Evolutionary conservation across 805 yeast genomes (phyloP).

Genomic region (Barnettozyma pratensis): DNA sequence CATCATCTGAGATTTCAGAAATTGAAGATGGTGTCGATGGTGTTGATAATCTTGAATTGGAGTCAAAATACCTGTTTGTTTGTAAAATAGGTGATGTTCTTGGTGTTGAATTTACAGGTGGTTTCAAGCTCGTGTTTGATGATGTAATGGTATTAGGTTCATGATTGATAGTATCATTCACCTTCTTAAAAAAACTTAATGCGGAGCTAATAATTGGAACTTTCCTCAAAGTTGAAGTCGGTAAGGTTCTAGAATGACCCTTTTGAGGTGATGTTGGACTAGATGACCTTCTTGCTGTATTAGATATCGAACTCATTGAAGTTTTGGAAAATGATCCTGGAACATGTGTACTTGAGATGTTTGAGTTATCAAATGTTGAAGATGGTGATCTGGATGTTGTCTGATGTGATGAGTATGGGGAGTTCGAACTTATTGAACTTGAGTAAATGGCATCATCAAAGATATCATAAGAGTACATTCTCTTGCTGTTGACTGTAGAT

Average conservation of each 20-base stretch:
- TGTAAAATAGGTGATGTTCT: constrained; percentile 8
- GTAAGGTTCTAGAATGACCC: constrained; percentile 12
- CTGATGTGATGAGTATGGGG: neutral
- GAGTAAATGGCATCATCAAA: constrained; percentile 60
- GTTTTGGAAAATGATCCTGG: neutral
- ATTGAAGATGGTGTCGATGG: constrained; percentile 18
- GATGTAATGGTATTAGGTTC: constrained; percentile 7
- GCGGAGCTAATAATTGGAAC: constrained; percentile 22
- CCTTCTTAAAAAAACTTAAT: constrained; percentile 22
- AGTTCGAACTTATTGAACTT: constrained; percentile 7
- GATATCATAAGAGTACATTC: constrained; percentile 57
- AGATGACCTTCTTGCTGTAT: neutral
- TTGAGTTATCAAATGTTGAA: neutral
- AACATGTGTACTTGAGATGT: neutral
- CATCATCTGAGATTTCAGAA: constrained; percentile 22
- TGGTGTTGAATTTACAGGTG: constrained; percentile 6
- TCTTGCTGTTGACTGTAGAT: constrained; percentile 16
- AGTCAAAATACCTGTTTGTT: neutral
- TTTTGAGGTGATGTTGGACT: constrained; percentile 6
- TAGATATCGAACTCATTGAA: constrained; percentile 3
- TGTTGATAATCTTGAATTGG: constrained; percentile 6
- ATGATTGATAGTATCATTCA: constrained; percentile 4
- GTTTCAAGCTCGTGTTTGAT: neutral
- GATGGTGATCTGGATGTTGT: neutral
- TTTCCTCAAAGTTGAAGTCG: constrained; percentile 16